phyloP scores from a whole-genome alignment of 2,329 filamentous ascomycete genomes.

The Dactylellina haptotyla region DNA sequence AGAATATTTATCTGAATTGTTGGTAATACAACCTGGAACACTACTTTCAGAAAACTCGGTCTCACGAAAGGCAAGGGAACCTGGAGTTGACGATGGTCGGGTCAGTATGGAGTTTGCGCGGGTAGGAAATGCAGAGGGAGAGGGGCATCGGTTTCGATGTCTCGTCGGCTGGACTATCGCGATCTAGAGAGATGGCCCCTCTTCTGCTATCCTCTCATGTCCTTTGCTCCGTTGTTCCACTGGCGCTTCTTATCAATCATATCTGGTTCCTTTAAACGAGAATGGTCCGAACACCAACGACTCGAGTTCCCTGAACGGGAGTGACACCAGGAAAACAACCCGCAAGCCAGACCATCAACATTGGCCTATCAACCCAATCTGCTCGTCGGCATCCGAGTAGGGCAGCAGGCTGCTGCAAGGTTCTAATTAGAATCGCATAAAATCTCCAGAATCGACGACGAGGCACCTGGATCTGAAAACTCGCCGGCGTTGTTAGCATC shows the following conservation, averaged over 20 bases:
- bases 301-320: slow-evolving; percentile 45
- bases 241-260: slow-evolving; percentile 46
- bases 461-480: neutral
- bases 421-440: slow-evolving; percentile 21
- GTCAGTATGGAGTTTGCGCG: no score
- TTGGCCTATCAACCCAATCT: slow-evolving; percentile 1
- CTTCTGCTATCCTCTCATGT: slow-evolving; percentile 33
- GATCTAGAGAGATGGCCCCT: slow-evolving; percentile 25
- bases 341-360: neutral
- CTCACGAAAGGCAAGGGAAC: no score
- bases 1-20: no score
- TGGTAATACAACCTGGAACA: no score
- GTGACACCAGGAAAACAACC: slow-evolving; percentile 16
- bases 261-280: slow-evolving; percentile 49
- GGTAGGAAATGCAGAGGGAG: neutral
- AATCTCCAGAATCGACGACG: slow-evolving; percentile 13
- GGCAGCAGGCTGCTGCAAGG: slow-evolving; percentile 5
- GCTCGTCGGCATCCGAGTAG: slow-evolving; percentile 14
- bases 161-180: slow-evolving; percentile 46
- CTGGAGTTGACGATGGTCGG: no score
- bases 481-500: neutral
- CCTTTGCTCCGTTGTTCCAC: slow-evolving; percentile 27
- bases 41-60: no score
- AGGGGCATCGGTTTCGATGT: neutral
- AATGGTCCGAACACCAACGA: slow-evolving; percentile 22